phyloP scores from a whole-genome alignment of 306 rosid genomes.

The Dryas octopetala region DNA sequence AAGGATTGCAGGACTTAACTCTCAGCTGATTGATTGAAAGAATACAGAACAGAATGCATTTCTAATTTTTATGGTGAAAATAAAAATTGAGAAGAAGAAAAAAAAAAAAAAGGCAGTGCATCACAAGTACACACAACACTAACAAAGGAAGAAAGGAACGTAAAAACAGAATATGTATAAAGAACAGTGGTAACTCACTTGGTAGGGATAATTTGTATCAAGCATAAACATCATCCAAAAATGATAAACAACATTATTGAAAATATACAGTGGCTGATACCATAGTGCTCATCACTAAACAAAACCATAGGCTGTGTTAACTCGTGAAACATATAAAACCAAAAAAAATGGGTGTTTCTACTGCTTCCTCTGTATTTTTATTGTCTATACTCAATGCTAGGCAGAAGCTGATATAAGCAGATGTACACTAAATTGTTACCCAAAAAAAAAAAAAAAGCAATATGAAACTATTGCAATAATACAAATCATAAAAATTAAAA shows the following conservation, averaged over 20 bases:
- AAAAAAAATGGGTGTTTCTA: conserved; percentile 15
- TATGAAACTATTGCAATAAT: no score
- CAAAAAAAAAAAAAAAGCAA: no score
- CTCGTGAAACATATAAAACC: conserved; percentile 1
- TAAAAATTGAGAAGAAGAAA: no score
- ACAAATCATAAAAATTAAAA: no score
- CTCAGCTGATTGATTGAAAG: no score
- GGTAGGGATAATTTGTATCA: background rate
- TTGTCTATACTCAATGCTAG: conserved; percentile 53
- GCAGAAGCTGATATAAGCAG: conserved; percentile 74
- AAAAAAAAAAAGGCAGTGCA: background rate
- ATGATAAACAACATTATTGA: background rate
- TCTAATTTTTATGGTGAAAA: background rate
- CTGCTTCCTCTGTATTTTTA: conserved; percentile 24
- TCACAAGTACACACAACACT: background rate
- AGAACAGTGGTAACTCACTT: background rate
- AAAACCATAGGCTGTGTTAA: background rate
- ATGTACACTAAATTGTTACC: no score
- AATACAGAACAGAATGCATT: no score
- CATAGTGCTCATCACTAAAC: background rate
- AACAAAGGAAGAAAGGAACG: background rate
- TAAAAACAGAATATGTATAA: background rate
- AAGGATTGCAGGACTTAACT: no score
- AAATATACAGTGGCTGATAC: background rate
- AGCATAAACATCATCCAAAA: background rate